Evolutionary conservation across 148 eudicot species (phyloP), one percentile per base, ranked within the genome.

Genomic region (Amaranthus cruentus): DNA sequence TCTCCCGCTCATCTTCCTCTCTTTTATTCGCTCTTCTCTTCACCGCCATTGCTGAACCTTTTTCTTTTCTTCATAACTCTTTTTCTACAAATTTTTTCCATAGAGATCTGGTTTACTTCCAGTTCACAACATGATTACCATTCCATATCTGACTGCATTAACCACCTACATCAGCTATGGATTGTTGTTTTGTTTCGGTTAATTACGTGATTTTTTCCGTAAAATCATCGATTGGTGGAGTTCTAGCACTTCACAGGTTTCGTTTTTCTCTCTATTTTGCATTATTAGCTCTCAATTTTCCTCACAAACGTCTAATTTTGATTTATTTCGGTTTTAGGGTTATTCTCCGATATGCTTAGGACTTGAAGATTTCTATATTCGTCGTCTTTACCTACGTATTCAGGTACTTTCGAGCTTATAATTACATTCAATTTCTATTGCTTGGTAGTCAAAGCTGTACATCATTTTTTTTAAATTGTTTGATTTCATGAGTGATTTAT

Each of bases 331-430:
- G 38, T 14, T 13, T 74, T 52, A 91, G 96, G 98, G 98, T 57
- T 95, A 91, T 67, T 90, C 98, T 71, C 97, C 98, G 76, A 95
- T 95, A 83, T 90, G 97, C 72, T 84, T 95, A 83, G 98, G 97
- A 38, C 85, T 85, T 4, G 96, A 91, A 82, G 98, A 94, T 87
- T 95, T 94, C 75, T 94, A 91, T 76, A 81, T 81, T 59, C 90
- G 98, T 52, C 87, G 98, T 12, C 83, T 88, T 47, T 91, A 91
- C 76, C 84, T 85, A 71, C 87, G 97, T 49, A 89, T 91, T 75
- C 98, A 91, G 98, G 98, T 95, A 77, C 28, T 55, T 72, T 8
- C 12, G n/a, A 9, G 9, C 28, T 50, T 46, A 6, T 28, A 7
- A 50, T 72, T 68, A 38, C 44, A 38, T 56, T 52, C 51, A 7